These are phyloP conservation scores for Solanum clarkiae DNA, from an alignment of 257 asterid species.

Conservation along the genomic window DNA sequence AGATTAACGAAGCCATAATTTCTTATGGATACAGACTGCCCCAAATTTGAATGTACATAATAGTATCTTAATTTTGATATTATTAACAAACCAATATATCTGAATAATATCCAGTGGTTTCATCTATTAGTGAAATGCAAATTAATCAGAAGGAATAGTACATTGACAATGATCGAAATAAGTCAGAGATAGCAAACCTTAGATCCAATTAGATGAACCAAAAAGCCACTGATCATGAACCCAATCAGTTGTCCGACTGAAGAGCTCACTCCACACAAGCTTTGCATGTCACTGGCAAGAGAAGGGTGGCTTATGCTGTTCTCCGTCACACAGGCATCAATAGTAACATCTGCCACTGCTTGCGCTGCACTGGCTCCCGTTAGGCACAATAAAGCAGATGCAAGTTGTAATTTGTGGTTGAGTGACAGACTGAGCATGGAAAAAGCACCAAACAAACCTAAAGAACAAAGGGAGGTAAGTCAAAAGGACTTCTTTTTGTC, in stretches of 20 bases:
- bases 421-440: constrained; percentile 39
- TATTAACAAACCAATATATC: background rate
- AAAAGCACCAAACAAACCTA: constrained; percentile 37
- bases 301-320: constrained; percentile 38
- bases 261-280: constrained; percentile 45
- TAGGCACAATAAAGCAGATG: constrained; percentile 28
- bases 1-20: background rate
- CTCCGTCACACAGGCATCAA: constrained; percentile 61
- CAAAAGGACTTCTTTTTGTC: background rate
- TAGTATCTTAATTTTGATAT: background rate
- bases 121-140: background rate
- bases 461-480: constrained; percentile 2
- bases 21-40: background rate
- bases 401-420: constrained; percentile 14
- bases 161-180: background rate
- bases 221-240: constrained; percentile 51
- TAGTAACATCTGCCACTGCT: constrained; percentile 60
- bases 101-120: background rate
- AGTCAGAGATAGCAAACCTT: constrained; percentile 22
- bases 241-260: constrained; percentile 56
- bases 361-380: constrained; percentile 34
- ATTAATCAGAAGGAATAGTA: background rate
- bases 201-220: constrained; percentile 51
- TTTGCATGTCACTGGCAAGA: constrained; percentile 63
- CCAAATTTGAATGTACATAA: background rate